Percentiles rank a stretch among this genome's conserved stretches.
Conservation (phyloP, 2,329 filamentous ascomycete genomes). For the Ceratocystis smalleyi region DNA sequence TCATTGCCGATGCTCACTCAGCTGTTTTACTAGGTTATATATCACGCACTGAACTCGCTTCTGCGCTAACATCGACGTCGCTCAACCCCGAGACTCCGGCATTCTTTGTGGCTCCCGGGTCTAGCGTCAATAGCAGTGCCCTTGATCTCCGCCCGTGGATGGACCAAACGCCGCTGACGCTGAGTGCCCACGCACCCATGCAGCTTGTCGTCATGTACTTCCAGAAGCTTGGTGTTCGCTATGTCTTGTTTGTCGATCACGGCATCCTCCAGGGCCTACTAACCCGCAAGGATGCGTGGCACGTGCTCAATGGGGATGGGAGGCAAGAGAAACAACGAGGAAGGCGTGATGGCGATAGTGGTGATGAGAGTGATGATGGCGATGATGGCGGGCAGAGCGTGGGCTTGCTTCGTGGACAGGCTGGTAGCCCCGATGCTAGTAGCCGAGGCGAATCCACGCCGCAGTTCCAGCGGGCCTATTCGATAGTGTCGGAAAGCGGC, state of each 20-base stretch:
- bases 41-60: conserved; percentile 74
- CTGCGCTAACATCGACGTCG: conserved; percentile 24
- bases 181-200: conserved; percentile 60
- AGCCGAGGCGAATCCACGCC: not conserved
- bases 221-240: conserved; percentile 80
- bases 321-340: conserved; percentile 25
- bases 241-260: conserved; percentile 72
- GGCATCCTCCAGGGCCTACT: conserved; percentile 70
- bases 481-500: not conserved
- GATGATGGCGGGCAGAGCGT: conserved; percentile 19
- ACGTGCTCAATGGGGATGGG: conserved; percentile 62
- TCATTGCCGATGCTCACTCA: conserved; percentile 62
- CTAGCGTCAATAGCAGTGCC: conserved; percentile 29
- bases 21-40: conserved; percentile 84
- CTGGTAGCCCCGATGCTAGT: not conserved
- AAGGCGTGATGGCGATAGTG: not conserved
- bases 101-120: conserved; percentile 58
- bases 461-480: not conserved
- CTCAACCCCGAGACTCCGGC: conserved; percentile 55
- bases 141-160: conserved; percentile 94
- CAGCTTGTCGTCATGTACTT: conserved; percentile 86
- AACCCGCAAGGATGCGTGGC: conserved; percentile 97
- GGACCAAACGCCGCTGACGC: conserved; percentile 92
- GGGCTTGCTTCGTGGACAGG: conserved; percentile 3
- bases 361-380: conserved; percentile 10